phyloP scores from a whole-genome alignment of 2,329 filamentous ascomycete species.

The Sodiomyces alkalinus region DNA sequence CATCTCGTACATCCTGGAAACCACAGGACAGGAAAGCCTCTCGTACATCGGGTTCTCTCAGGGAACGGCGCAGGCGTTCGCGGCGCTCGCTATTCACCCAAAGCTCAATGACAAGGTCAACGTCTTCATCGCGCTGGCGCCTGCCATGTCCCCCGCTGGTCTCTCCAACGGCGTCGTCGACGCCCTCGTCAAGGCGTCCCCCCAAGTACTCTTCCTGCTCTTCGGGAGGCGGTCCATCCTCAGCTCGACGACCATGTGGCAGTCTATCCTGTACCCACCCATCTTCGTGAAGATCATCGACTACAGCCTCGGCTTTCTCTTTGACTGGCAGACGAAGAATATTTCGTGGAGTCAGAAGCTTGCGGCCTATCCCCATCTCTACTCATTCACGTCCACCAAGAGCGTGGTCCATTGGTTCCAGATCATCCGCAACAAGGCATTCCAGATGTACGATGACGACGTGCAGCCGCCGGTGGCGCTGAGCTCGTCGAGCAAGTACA shows the following conservation, averaged over 20 bases:
- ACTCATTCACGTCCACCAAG: conserved; percentile 94
- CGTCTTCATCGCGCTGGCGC: conserved; percentile 89
- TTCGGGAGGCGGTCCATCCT: conserved; percentile 88
- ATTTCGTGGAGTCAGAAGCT: conserved; percentile 81
- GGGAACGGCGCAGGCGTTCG: conserved; percentile 92
- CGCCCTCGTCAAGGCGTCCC: conserved; percentile 83
- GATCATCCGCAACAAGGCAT: conserved; percentile 88
- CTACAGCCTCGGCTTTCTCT: conserved; percentile 64
- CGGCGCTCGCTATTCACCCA: conserved; percentile 81
- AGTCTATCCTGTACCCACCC: conserved; percentile 85
- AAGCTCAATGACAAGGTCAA: conserved; percentile 85
- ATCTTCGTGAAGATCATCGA: conserved; percentile 86
- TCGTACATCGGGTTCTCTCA: conserved; percentile 97
- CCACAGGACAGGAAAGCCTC: conserved; percentile 67
- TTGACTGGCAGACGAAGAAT: conserved; percentile 77
- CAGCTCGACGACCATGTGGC: conserved; percentile 92
- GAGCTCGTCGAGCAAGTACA: conserved; percentile 63
- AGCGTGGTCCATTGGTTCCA: conserved; percentile 99
- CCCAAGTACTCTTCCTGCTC: conserved; percentile 78
- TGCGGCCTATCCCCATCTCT: conserved; percentile 87
- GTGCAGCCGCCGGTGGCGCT: conserved; percentile 62
- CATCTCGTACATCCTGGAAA: conserved; percentile 78
- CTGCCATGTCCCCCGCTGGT: conserved; percentile 90
- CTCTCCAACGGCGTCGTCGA: conserved; percentile 83
- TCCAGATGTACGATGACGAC: conserved; percentile 98